Evolutionary conservation across 257 asterid species (phyloP).

Genomic region (Schizonepeta tenuifolia): DNA sequence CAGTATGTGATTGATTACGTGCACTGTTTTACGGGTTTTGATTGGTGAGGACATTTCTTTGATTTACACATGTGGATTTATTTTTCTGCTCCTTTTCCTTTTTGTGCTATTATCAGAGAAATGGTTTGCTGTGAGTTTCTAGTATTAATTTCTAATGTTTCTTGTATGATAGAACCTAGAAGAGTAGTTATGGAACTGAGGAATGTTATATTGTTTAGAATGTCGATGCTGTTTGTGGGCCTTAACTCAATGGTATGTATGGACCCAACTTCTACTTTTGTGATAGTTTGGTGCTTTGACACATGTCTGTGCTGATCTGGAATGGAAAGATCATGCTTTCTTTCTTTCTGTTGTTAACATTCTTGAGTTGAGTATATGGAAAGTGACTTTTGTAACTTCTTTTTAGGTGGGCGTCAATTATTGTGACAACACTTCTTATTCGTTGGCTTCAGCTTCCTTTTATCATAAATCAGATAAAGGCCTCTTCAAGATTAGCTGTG

Average conservation of each 20-base stretch:
- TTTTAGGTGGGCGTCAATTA: slow-evolving; percentile 90
- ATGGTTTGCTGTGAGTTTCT: slow-evolving; percentile 14
- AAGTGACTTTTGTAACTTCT: slow-evolving; percentile 30
- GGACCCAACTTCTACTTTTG: background rate
- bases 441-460: slow-evolving; percentile 67
- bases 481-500: slow-evolving; percentile 76
- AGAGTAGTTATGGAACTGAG: background rate
- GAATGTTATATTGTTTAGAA: slow-evolving; percentile 5
- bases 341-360: slow-evolving; percentile 14
- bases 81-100: background rate
- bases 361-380: background rate
- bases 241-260: background rate
- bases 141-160: background rate
- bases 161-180: background rate
- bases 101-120: slow-evolving; percentile 2
- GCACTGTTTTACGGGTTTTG: slow-evolving; percentile 62
- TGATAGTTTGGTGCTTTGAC: background rate
- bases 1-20: slow-evolving; percentile 80
- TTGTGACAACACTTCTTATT: slow-evolving; percentile 63
- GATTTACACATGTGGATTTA: background rate
- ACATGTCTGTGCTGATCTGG: background rate
- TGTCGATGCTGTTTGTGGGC: background rate
- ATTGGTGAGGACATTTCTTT: slow-evolving; percentile 56
- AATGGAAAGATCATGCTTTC: slow-evolving; percentile 1
- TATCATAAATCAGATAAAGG: slow-evolving; percentile 72